These are phyloP conservation scores for Hysterium pulicare DNA, from an alignment of 2,329 filamentous ascomycete genomes.

Conservation along the genomic window DNA sequence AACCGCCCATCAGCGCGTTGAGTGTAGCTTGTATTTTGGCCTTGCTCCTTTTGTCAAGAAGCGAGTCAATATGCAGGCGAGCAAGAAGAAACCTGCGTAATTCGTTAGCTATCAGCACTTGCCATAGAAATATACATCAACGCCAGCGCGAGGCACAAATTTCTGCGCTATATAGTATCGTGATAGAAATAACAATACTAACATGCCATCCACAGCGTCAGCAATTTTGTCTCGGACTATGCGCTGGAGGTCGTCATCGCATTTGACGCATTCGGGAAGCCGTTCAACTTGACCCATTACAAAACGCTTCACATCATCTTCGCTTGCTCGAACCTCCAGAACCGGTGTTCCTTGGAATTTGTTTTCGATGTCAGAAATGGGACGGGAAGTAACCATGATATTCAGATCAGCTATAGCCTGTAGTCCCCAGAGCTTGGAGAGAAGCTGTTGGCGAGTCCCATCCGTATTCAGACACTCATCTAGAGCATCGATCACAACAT, in stretches of 20 bases:
- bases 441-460: conserved; percentile 5
- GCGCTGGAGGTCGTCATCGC: conserved; percentile 3
- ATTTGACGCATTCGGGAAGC: conserved; percentile 6
- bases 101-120: conserved; percentile 4
- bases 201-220: conserved; percentile 11
- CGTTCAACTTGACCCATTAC: conserved; percentile 4
- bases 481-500: conserved; percentile 24
- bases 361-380: conserved; percentile 5
- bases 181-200: conserved; percentile 1
- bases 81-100: conserved; percentile 37
- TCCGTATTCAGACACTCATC: conserved; percentile 21
- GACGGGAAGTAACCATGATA: conserved; percentile 10
- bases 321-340: conserved; percentile 10
- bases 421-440: conserved; percentile 6
- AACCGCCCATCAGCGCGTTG: conserved; percentile 22
- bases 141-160: conserved; percentile 6
- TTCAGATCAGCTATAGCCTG: conserved; percentile 2
- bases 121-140: not conserved
- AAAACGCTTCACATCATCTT: conserved; percentile 10
- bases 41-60: conserved; percentile 22
- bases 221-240: conserved; percentile 4
- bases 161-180: conserved; percentile 1
- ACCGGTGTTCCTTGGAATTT: conserved; percentile 1
- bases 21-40: conserved; percentile 35
- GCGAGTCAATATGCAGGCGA: conserved; percentile 31